Conservation (phyloP, 441 rosid genomes). For the Kokia cookei region DNA sequence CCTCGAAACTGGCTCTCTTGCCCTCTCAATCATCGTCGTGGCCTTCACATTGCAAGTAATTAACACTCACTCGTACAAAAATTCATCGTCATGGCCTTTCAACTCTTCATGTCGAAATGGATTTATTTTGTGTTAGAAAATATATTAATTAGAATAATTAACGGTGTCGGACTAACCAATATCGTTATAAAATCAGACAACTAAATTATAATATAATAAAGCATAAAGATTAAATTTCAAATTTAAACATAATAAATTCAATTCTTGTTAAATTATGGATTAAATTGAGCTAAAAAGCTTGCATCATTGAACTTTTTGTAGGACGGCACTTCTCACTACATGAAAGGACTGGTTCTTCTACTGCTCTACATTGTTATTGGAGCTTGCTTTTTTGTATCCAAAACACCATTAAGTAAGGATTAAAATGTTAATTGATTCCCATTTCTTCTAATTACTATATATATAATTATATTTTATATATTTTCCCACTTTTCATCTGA, state of each 20-base stretch:
- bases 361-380: slow-evolving; percentile 69
- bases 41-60: slow-evolving; percentile 82
- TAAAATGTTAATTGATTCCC: neutral
- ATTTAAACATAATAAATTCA: too few relatives aligned
- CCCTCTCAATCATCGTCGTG: slow-evolving; percentile 53
- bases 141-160: too few relatives aligned
- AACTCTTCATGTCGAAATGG: too few relatives aligned
- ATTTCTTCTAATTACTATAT: neutral
- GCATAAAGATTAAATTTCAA: too few relatives aligned
- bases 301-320: slow-evolving; percentile 7
- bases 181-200: too few relatives aligned
- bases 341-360: slow-evolving; percentile 72
- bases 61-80: neutral
- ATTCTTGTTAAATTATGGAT: too few relatives aligned
- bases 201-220: too few relatives aligned
- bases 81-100: neutral
- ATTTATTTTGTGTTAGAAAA: too few relatives aligned
- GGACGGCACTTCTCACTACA: slow-evolving; percentile 94
- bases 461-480: neutral
- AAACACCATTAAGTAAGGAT: slow-evolving; percentile 46
- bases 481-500: slow-evolving; percentile 5
- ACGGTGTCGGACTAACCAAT: too few relatives aligned
- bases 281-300: neutral
- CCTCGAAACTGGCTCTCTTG: slow-evolving; percentile 80
- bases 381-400: slow-evolving; percentile 67